Percentiles rank a stretch among this genome's conserved stretches.
Conservation (phyloP, 495 filamentous ascomycete genomes). For the Tricharina praecox region DNA sequence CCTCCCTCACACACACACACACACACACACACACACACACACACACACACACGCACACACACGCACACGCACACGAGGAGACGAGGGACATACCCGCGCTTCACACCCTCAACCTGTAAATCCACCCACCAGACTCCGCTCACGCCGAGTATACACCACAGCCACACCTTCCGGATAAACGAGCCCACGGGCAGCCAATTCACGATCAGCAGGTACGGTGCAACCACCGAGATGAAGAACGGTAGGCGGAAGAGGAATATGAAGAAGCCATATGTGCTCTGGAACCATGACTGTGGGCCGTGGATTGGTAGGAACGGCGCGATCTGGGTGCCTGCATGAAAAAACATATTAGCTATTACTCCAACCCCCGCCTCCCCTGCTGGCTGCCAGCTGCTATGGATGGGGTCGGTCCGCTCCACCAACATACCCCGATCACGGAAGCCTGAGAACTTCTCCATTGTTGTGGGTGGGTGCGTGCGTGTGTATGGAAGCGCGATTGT, state of each 20-base stretch:
- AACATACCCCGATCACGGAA: conserved; percentile 76
- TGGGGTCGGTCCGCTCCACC: too few species aligned
- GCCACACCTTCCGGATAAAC: conserved; percentile 55
- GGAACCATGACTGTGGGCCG: conserved; percentile 40
- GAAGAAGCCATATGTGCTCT: conserved; percentile 46
- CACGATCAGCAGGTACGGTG: conserved; percentile 61
- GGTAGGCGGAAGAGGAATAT: conserved; percentile 70
- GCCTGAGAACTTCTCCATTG: conserved; percentile 95
- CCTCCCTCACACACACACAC: too few species aligned
- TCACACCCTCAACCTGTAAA: conserved; percentile 86
- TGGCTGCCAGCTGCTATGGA: conserved; percentile 1
- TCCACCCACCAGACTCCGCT: conserved; percentile 97
- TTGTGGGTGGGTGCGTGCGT: too few species aligned
- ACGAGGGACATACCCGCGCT: conserved; percentile 45
- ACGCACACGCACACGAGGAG: not conserved
- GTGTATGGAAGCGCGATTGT: too few species aligned
- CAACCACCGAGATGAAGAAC: conserved; percentile 48
- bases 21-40: too few species aligned
- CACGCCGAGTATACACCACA: conserved; percentile 73
- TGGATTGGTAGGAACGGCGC: conserved; percentile 81
- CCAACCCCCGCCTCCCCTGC: too few species aligned
- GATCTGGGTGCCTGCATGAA: conserved; percentile 65
- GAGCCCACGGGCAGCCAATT: conserved; percentile 77
- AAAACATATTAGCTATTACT: too few species aligned
- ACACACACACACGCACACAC: too few species aligned